Conservation (phyloP, 306 rosid species). For the Alnus glutinosa region DNA sequence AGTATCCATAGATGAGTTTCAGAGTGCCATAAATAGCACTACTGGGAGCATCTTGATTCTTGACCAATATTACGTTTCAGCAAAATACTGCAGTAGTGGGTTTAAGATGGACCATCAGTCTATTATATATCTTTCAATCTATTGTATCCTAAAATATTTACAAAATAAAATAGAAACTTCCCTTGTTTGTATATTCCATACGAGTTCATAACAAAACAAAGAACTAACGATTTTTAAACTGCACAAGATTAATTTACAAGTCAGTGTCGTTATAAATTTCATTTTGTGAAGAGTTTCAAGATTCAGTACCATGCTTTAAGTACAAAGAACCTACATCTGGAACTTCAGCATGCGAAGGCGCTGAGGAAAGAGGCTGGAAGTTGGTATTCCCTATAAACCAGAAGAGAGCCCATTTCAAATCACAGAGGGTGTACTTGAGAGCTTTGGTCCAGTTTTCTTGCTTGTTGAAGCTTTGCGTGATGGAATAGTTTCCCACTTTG, state of each 20-base stretch:
- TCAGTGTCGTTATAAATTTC: constrained; percentile 7
- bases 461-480: constrained; percentile 95
- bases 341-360: constrained; percentile 67
- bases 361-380: constrained; percentile 85
- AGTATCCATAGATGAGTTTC: not conserved
- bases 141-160: not conserved
- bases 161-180: not conserved
- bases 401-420: constrained; percentile 96
- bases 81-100: not conserved
- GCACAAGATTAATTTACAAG: constrained; percentile 43
- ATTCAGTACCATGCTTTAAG: constrained; percentile 48
- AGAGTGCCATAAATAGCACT: not conserved
- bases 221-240: constrained; percentile 6
- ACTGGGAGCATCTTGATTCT: not conserved
- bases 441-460: constrained; percentile 98
- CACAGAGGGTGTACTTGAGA: constrained; percentile 92
- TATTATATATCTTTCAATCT: not conserved
- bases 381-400: constrained; percentile 97
- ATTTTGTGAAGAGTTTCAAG: constrained; percentile 28
- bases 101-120: not conserved
- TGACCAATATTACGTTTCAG: not conserved
- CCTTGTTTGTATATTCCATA: not conserved
- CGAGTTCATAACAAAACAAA: not conserved
- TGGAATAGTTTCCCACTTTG: constrained; percentile 87
- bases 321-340: constrained; percentile 59